A percentile compares a stretch with the other conserved stretches of the same genome.
Conservation (phyloP, 2,329 filamentous ascomycete species). For the Incumbomyces delicatus region DNA sequence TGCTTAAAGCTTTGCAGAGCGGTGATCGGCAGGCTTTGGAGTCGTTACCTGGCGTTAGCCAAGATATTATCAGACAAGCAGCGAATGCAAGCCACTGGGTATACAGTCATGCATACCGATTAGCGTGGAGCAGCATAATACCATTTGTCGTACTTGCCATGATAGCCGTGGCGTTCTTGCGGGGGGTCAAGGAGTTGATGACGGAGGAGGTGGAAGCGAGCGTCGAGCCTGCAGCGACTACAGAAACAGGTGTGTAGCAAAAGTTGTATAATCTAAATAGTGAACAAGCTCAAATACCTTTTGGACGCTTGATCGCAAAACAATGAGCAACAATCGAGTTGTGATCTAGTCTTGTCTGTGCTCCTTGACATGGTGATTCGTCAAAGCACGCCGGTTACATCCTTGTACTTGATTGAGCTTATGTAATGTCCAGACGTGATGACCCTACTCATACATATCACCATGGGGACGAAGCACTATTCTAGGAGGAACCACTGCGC, state of each 20-base stretch:
- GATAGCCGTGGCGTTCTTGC: conserved; percentile 35
- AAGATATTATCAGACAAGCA: conserved; percentile 30
- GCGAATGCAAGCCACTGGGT: conserved; percentile 33
- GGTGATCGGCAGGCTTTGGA: conserved; percentile 22
- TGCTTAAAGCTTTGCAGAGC: conserved; percentile 32
- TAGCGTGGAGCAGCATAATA: conserved; percentile 43
- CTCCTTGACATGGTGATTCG: too few species aligned
- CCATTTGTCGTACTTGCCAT: conserved; percentile 44
- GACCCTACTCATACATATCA: too few species aligned
- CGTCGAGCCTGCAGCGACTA: conserved; percentile 29
- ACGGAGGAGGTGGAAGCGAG: conserved; percentile 46
- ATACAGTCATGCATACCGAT: conserved; percentile 40
- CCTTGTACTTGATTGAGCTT: too few species aligned
- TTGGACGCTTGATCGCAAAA: too few species aligned
- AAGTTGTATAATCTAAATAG: background rate
- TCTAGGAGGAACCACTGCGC: too few species aligned
- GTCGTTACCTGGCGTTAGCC: conserved; percentile 30
- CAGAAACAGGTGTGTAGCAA: background rate
- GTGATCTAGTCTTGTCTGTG: too few species aligned
- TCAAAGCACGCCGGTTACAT: too few species aligned
- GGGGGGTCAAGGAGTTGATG: conserved; percentile 43
- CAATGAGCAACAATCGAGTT: too few species aligned
- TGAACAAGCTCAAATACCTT: too few species aligned
- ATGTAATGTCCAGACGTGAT: too few species aligned
- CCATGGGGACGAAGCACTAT: too few species aligned